Evolutionary conservation across 441 rosid species (phyloP), one percentile per base, ranked within the genome.

Genomic region (Pelargonium australe): DNA sequence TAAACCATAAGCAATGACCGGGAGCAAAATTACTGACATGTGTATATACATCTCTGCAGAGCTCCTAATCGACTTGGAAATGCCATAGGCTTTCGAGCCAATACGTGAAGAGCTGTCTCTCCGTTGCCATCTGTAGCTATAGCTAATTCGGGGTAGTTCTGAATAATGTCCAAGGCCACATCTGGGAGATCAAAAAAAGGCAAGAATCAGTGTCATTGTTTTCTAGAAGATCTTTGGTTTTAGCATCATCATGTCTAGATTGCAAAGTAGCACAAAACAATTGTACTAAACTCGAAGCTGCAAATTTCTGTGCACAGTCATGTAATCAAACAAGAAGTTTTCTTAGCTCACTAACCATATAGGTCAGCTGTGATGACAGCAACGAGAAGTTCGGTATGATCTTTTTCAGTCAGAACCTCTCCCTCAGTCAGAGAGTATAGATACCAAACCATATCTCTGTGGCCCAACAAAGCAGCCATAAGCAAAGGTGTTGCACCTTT

Each of bases 21-120:
- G 47, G 16, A 5, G 66, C n/a, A n/a, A 49, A 70, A 65, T 8
- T 67, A 73, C 81, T 67, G 45, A 79, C 81, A 77, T 70, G 79
- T 53, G 12, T 77, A 75, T 3, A 81, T 31, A 66, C 70, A 74
- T 65, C 82, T 77, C 63, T 64, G 74, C 79, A 78, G 63, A 31
- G 73, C 28, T 66, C 70, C 73, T 20, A 79, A 67, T 13, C 49
- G 69, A 70, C 80, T 76, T 23, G 65, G 31, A 65, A 81, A 81
- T 28, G 74, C 82, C 5, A 37, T 25, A 57, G 85, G 82, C 72
- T 81, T 79, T 25, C 80, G 68, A n/a, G 85, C 77, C 80, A 84
- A 74, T 31, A 84, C 74, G 70, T 84, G 87, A 70, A 80, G 80
- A 34, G 82, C 85, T 17, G 82, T 81, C 73, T 77, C 84, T 68